Percentiles rank a stretch among this genome's conserved stretches.
These are phyloP conservation scores for Neolentinus lepideus DNA, from an alignment of 1,284 basidiomycete genomes.

Conservation along the genomic window DNA sequence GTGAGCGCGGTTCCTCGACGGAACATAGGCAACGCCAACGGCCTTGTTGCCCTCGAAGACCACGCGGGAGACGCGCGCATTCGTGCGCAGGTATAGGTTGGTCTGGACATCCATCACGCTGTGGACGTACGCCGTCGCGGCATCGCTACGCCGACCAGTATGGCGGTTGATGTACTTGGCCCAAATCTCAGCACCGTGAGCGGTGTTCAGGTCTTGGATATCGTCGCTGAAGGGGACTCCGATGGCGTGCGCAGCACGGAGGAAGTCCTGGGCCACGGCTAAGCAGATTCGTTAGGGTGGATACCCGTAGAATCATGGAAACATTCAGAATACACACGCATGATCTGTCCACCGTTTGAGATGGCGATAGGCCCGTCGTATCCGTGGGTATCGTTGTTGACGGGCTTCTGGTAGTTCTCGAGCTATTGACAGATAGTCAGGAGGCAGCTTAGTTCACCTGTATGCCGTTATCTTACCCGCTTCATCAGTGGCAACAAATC, in stretches of 20 bases:
- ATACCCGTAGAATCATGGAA: neutral
- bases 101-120: conserved; percentile 61
- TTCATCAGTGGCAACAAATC: conserved; percentile 70
- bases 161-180: conserved; percentile 72
- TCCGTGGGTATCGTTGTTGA: conserved; percentile 50
- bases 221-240: conserved; percentile 58
- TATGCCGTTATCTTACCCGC: conserved; percentile 28
- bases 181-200: conserved; percentile 67
- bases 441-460: neutral
- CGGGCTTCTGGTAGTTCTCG: conserved; percentile 72
- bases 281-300: neutral
- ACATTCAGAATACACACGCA: conserved; percentile 12
- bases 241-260: conserved; percentile 53
- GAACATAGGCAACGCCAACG: conserved; percentile 65
- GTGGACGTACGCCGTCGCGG: conserved; percentile 46
- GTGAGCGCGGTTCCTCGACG: conserved; percentile 50
- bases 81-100: conserved; percentile 56
- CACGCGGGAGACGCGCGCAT: conserved; percentile 60
- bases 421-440: conserved; percentile 26
- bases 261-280: conserved; percentile 59
- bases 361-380: conserved; percentile 69
- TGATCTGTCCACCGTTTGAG: conserved; percentile 57
- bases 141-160: conserved; percentile 64
- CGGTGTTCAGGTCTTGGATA: conserved; percentile 42
- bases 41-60: conserved; percentile 68